Base-by-base conservation (phyloP, 1,284 basidiomycete genomes). In the Veloboletus limbatus region DNA sequence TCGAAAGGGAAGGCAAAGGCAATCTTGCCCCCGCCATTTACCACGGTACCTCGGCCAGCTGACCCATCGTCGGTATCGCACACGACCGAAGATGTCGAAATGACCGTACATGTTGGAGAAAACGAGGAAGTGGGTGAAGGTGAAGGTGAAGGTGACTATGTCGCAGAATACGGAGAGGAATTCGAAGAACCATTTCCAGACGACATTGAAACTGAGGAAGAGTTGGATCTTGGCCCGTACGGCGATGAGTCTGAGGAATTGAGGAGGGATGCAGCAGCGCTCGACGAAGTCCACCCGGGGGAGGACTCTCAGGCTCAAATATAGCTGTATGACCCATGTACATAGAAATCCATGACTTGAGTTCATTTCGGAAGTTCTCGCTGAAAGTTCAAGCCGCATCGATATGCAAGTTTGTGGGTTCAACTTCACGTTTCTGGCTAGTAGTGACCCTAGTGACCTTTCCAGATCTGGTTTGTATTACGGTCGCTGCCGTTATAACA, bases 1-100 rank as follows among this genome's bases (percentile, higher is more conserved):
- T 54, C 61, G 9, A 70, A 66, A 34, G 59, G 61, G 11, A 72
- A 75, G 42, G 70, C 60, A 16, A 71, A 69, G 50, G 68, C 61
- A 9, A 14, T 53, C 8, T 48, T 60, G 14, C 56, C 66, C 0
- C 45, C 64, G 8, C 54, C 54, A 10, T 67, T 68, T 33, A 67
- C 66, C 2, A 69, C 56, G 16, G 28, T 33, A 45, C 68, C 60
- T 51, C 60, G 28, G 44, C 52, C 44, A 38, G 52, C 36, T 28
- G 54, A 30, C 9, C 39, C 49, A 16, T 39, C 58, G 3, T 53
- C 58, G 5, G 49, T 58, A 27, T 56, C 56, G 14, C 54, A 60
- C 17, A 22, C 28, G n/a, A 41, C 56, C 6, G 62, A 42, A 43
- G 56, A 49, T 26, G 39, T 57, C 39, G 43, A 45, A 17, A 55